Evolutionary conservation across 1,139 yeast species (phyloP).

Genomic region (Debaryomycetaceae sp.): DNA sequence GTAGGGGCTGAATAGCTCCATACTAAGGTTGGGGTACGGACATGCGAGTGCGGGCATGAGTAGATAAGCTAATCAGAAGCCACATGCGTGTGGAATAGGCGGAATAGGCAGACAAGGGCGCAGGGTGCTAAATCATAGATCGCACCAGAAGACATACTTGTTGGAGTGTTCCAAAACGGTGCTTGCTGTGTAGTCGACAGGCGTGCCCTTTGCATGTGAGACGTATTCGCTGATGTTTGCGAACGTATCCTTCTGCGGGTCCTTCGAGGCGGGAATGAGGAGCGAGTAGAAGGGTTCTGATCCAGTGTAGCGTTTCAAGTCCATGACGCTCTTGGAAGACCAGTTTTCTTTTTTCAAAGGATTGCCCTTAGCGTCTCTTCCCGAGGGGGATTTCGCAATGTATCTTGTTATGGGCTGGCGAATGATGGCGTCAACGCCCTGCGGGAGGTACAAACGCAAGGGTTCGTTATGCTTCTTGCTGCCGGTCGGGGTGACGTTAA

Average conservation of each 20-base stretch:
- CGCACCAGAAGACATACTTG: conserved; percentile 16
- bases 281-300: conserved; percentile 22
- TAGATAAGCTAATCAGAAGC: no score
- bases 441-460: conserved; percentile 30
- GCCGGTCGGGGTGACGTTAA: conserved; percentile 67
- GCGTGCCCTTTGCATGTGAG: conserved; percentile 4
- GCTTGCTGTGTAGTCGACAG: conserved; percentile 8
- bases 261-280: conserved; percentile 15
- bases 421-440: conserved; percentile 26
- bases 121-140: not conserved
- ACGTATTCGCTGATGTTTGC: conserved; percentile 6
- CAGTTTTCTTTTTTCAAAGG: conserved; percentile 28
- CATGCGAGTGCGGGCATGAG: no score
- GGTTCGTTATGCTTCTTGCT: conserved; percentile 24
- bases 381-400: conserved; percentile 30
- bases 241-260: conserved; percentile 4
- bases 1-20: no score
- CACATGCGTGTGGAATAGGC: no score
- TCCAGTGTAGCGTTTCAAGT: conserved; percentile 21
- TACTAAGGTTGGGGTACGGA: no score
- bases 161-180: conserved; percentile 10
- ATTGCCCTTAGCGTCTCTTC: conserved; percentile 38
- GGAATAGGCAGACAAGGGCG: no score
- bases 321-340: conserved; percentile 23
- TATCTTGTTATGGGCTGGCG: conserved; percentile 37